These are phyloP conservation scores for Hygrophorus russula DNA, from an alignment of 768 basidiomycete species.

Conservation along the genomic window DNA sequence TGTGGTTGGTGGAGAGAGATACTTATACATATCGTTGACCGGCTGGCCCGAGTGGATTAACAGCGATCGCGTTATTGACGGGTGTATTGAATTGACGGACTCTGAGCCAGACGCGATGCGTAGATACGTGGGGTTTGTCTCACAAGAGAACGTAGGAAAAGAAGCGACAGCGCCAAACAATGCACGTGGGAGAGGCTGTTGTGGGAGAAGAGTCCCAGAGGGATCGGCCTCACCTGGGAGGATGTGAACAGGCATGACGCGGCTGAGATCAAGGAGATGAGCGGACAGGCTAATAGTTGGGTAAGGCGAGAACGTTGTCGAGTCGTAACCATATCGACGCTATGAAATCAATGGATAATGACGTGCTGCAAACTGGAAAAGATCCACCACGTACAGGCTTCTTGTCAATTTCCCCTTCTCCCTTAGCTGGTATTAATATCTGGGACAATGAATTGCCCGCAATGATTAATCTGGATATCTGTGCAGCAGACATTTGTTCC, in stretches of 20 bases:
- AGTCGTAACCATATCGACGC: slow-evolving; percentile 60
- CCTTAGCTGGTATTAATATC: slow-evolving; percentile 21
- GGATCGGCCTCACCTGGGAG: slow-evolving; percentile 87
- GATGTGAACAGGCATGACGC: slow-evolving; percentile 75
- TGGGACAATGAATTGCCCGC: slow-evolving; percentile 82
- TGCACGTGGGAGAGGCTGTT: slow-evolving; percentile 84
- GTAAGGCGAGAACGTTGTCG: slow-evolving; percentile 58
- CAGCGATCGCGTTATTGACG: slow-evolving; percentile 39
- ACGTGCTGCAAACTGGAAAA: slow-evolving; percentile 1
- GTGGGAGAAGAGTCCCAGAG: slow-evolving; percentile 80
- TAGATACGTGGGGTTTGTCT: slow-evolving; percentile 88
- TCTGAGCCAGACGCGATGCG: slow-evolving; percentile 34
- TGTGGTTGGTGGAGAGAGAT: slow-evolving; percentile 66
- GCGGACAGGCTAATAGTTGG: slow-evolving; percentile 62
- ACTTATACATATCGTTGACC: slow-evolving; percentile 91
- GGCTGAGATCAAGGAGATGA: slow-evolving; percentile 64
- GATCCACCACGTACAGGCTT: slow-evolving; percentile 14
- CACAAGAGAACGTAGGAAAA: slow-evolving; percentile 56
- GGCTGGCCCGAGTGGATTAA: slow-evolving; percentile 90
- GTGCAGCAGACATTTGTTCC: slow-evolving; percentile 53
- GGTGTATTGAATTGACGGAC: slow-evolving; percentile 6
- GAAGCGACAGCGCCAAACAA: slow-evolving; percentile 68
- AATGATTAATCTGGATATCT: slow-evolving; percentile 77
- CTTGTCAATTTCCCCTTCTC: slow-evolving; percentile 47
- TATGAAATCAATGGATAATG: slow-evolving; percentile 14